phyloP scores from a whole-genome alignment of 1,139 yeast genomes.

The Kodamaea alishanica region DNA sequence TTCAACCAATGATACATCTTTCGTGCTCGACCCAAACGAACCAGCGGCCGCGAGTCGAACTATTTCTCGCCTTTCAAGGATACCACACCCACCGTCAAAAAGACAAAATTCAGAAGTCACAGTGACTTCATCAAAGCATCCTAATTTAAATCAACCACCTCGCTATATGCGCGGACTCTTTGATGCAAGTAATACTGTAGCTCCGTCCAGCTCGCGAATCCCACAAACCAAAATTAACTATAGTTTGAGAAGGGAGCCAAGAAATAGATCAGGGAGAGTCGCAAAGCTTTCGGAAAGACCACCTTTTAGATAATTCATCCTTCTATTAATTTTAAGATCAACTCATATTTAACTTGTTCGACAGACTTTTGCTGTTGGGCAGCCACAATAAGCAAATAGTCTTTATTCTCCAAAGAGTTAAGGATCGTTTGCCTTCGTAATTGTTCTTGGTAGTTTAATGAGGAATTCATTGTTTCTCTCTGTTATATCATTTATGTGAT shows the following conservation, averaged over 20 bases:
- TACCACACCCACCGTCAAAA: constrained; percentile 12
- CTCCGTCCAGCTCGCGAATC: neutral
- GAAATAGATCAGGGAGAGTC: constrained; percentile 1
- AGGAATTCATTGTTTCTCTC: constrained; percentile 3
- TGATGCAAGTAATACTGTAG: constrained; percentile 18
- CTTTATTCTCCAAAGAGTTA: constrained; percentile 43
- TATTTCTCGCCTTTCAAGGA: constrained; percentile 10
- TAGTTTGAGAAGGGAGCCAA: neutral
- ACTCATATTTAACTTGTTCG: constrained; percentile 42
- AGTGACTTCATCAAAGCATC: constrained; percentile 16
- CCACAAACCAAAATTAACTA: constrained; percentile 2
- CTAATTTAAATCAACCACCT: constrained; percentile 45
- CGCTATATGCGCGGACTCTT: constrained; percentile 42
- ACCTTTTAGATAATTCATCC: constrained; percentile 8
- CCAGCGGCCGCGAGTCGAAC: constrained; percentile 10
- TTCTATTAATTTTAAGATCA: constrained; percentile 20
- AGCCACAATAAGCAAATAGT: constrained; percentile 42
- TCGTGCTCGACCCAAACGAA: constrained; percentile 21
- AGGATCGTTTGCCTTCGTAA: constrained; percentile 36
- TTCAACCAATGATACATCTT: constrained; percentile 23
- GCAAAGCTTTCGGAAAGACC: constrained; percentile 7
- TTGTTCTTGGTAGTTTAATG: constrained; percentile 35
- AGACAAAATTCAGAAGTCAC: constrained; percentile 4
- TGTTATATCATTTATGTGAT: neutral
- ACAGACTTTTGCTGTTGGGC: constrained; percentile 43